Percentiles rank a stretch among this genome's conserved stretches.
phyloP scores from a whole-genome alignment of 2,329 filamentous ascomycete species.

The Sclerotinia spermophila region DNA sequence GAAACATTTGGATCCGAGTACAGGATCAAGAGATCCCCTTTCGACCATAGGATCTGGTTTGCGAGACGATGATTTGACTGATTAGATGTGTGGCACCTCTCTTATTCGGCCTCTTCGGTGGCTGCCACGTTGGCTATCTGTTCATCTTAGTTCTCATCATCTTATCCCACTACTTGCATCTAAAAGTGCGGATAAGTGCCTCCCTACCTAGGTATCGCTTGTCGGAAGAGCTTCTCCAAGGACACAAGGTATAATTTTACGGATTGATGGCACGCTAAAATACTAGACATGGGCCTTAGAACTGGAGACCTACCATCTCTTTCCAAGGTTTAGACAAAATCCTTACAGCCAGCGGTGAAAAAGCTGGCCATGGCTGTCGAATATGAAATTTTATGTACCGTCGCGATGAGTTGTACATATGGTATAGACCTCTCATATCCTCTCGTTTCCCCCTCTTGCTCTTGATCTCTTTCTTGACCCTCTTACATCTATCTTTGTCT shows the following conservation, averaged over 20 bases:
- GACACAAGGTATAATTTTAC: constrained; percentile 3
- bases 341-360: constrained; percentile 16
- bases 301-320: background rate
- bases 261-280: constrained; percentile 2
- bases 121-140: constrained; percentile 7
- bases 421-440: constrained; percentile 13
- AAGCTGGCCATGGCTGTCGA: constrained; percentile 10
- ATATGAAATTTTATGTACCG: constrained; percentile 3
- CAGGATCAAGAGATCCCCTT: constrained; percentile 12
- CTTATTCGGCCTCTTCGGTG: background rate
- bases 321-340: constrained; percentile 14
- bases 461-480: constrained; percentile 16
- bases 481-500: constrained; percentile 4
- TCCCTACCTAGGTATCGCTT: constrained; percentile 6
- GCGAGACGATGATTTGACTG: constrained; percentile 5
- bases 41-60: constrained; percentile 4
- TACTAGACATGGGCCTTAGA: constrained; percentile 5
- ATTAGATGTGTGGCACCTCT: constrained; percentile 11
- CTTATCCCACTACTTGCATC: background rate
- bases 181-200: background rate
- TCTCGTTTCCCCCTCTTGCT: constrained; percentile 17
- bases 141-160: constrained; percentile 7
- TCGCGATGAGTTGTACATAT: constrained; percentile 21
- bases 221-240: constrained; percentile 1
- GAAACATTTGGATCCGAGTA: constrained; percentile 3